These are phyloP conservation scores for Dictyostelium purpureum DNA, from an alignment of 78 protist genomes.

Conservation along the genomic window DNA sequence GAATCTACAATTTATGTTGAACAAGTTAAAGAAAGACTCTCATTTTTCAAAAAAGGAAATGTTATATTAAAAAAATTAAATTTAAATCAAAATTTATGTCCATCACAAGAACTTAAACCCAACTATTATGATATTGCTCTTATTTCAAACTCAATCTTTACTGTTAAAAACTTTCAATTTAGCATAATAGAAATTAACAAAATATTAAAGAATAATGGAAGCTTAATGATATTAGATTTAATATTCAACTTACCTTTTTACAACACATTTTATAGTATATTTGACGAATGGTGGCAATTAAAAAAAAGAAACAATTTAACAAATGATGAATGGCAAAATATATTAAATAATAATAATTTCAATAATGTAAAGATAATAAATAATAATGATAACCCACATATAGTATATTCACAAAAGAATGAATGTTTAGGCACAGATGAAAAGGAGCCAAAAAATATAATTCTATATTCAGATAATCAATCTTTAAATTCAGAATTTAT, in stretches of 20 bases:
- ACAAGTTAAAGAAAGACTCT: neutral
- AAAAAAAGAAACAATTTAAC: too few species aligned
- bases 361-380: too few species aligned
- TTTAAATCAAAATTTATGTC: neutral
- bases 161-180: neutral
- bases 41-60: neutral
- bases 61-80: slow-evolving; percentile 1
- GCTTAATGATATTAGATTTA: neutral
- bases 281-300: slow-evolving; percentile 50
- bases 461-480: too few species aligned
- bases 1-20: neutral
- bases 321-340: too few species aligned
- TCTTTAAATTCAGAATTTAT: too few species aligned
- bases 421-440: too few species aligned
- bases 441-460: too few species aligned
- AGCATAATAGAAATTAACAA: neutral
- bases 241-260: neutral
- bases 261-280: slow-evolving; percentile 1
- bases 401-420: too few species aligned
- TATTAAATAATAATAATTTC: too few species aligned
- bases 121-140: neutral
- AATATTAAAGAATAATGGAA: neutral
- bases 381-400: too few species aligned
- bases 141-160: slow-evolving; percentile 4
- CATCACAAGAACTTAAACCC: neutral